phyloP scores from a whole-genome alignment of 805 yeast species.

The Nakazawaea siamensis region DNA sequence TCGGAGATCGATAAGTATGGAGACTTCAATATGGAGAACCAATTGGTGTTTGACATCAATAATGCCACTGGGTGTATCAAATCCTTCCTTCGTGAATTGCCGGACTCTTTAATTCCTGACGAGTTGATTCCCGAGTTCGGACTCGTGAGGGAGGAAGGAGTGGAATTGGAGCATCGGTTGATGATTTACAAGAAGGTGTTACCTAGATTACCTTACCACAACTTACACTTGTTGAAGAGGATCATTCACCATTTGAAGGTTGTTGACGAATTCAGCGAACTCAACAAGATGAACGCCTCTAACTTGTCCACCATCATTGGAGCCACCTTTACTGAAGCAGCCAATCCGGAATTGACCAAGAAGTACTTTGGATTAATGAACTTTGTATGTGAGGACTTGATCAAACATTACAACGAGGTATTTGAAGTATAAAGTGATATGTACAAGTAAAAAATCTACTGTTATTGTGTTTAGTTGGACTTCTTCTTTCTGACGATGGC shows the following conservation, averaged over 20 bases:
- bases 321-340: conserved; percentile 51
- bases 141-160: conserved; percentile 19
- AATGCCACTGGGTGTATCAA: conserved; percentile 86
- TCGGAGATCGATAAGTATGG: conserved; percentile 38
- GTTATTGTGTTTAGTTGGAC: neutral
- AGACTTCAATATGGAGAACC: conserved; percentile 33
- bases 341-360: conserved; percentile 36
- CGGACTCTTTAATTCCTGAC: conserved; percentile 72
- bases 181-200: conserved; percentile 17
- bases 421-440: conserved; percentile 16
- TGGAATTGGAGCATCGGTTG: conserved; percentile 15
- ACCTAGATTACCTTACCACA: conserved; percentile 47
- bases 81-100: conserved; percentile 74
- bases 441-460: neutral
- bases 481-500: conserved; percentile 5
- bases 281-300: conserved; percentile 81
- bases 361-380: conserved; percentile 49
- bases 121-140: conserved; percentile 55
- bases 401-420: conserved; percentile 31
- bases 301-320: conserved; percentile 87
- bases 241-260: conserved; percentile 62
- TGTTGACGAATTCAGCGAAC: conserved; percentile 57
- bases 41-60: conserved; percentile 58
- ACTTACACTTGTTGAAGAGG: conserved; percentile 60
- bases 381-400: conserved; percentile 41